Conservation (phyloP, 495 filamentous ascomycete species). For the Trichoderma asperelloides region DNA sequence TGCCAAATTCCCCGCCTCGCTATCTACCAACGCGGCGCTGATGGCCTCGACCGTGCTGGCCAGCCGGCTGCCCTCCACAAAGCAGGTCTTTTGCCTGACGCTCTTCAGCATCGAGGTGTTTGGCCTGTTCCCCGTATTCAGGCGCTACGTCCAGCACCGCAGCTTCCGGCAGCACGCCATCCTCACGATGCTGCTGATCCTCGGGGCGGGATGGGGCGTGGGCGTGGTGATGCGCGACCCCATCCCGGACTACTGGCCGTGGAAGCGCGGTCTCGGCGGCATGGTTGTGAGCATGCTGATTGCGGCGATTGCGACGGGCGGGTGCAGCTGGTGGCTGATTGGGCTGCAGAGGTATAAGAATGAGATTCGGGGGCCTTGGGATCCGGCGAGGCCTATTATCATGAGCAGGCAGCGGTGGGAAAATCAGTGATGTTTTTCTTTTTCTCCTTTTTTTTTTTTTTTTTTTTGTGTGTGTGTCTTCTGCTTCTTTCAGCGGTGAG, state of each 20-base stretch:
- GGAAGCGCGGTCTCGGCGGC: constrained; percentile 62
- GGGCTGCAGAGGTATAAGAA: constrained; percentile 98
- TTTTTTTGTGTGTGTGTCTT: no score
- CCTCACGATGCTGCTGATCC: constrained; percentile 70
- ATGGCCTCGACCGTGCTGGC: constrained; percentile 90
- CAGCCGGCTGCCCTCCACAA: constrained; percentile 74
- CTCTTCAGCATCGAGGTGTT: constrained; percentile 97
- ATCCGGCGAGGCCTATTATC: constrained; percentile 84
- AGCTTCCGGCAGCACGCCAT: constrained; percentile 76
- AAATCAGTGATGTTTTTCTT: constrained; percentile 32
- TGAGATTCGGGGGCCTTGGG: constrained; percentile 96
- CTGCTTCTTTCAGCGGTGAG: constrained; percentile 12
- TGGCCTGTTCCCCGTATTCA: constrained; percentile 90
- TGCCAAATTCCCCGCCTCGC: constrained; percentile 63
- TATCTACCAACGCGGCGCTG: constrained; percentile 82
- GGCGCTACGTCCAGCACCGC: constrained; percentile 72
- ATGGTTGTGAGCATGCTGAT: constrained; percentile 63
- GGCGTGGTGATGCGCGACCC: constrained; percentile 51
- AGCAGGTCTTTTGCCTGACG: constrained; percentile 90
- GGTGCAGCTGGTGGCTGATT: constrained; percentile 97
- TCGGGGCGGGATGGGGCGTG: constrained; percentile 67
- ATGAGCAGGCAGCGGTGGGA: constrained; percentile 42
- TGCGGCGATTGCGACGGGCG: constrained; percentile 68
- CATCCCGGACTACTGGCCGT: constrained; percentile 47
- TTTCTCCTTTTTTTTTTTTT: no score